phyloP scores from a whole-genome alignment of 2,329 filamentous ascomycete species.

The Cladobotryum mycophilum region DNA sequence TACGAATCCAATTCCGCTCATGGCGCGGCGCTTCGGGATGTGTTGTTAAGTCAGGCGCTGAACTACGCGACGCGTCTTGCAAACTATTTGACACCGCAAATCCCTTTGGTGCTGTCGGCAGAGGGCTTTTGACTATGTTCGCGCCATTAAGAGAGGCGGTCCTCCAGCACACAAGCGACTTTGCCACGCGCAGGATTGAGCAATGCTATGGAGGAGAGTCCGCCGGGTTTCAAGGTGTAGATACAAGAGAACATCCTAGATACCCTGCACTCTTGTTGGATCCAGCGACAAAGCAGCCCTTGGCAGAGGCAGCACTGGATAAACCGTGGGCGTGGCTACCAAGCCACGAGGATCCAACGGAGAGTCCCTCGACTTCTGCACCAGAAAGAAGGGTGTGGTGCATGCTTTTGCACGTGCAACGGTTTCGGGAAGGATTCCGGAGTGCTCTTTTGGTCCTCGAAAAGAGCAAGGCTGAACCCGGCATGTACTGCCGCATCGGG shows the following conservation, averaged over 20 bases:
- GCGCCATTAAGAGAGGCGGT: not conserved
- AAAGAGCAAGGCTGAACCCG: not conserved
- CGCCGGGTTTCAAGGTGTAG: not conserved
- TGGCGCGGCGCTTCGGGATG: not conserved
- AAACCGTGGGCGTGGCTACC: not conserved
- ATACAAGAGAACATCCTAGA: not conserved
- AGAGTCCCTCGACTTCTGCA: not conserved
- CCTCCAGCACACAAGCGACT: not conserved
- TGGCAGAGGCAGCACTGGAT: not conserved
- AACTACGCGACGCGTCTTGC: not conserved
- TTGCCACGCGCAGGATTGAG: not conserved
- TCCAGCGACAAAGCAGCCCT: not conserved
- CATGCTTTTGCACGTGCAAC: not conserved
- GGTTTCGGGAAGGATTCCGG: not conserved
- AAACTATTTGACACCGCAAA: not conserved
- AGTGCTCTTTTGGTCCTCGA: not conserved
- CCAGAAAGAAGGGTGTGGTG: not conserved
- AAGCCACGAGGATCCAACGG: not conserved
- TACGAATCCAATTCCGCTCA: slow-evolving; percentile 6
- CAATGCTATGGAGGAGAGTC: not conserved
- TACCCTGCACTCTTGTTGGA: not conserved
- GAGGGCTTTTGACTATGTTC: not conserved
- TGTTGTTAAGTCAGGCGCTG: not conserved
- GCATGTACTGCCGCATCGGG: not conserved
- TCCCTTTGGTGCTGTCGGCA: not conserved